Conservation (phyloP, 2,329 filamentous ascomycete genomes). For the Juglanconis oblonga region DNA sequence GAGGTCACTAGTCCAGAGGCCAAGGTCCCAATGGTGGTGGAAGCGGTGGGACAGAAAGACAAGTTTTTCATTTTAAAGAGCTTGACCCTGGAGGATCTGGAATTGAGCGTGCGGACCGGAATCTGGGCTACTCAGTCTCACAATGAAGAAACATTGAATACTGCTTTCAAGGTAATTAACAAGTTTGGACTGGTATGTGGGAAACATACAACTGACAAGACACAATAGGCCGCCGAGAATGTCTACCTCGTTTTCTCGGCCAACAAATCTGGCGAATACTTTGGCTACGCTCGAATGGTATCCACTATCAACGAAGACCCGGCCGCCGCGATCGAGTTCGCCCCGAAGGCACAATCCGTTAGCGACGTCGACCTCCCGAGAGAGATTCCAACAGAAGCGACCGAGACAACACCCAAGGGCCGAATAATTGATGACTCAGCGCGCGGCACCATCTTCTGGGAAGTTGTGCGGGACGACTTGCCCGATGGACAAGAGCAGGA, state of each 20-base stretch:
- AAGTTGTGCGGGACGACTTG: slow-evolving; percentile 59
- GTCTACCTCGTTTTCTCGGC: slow-evolving; percentile 94
- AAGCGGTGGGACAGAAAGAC: slow-evolving; percentile 48
- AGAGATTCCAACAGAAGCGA: slow-evolving; percentile 76
- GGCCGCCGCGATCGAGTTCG: slow-evolving; percentile 65
- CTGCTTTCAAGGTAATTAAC: slow-evolving; percentile 69
- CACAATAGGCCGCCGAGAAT: slow-evolving; percentile 65
- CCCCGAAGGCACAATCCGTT: slow-evolving; percentile 58
- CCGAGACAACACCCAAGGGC: slow-evolving; percentile 73
- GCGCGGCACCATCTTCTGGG: slow-evolving; percentile 97
- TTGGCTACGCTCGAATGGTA: slow-evolving; percentile 88
- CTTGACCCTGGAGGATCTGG: slow-evolving; percentile 84
- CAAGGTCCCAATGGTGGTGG: slow-evolving; percentile 9
- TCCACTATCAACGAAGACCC: slow-evolving; percentile 80
- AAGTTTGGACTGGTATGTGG: neutral
- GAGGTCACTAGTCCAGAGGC: slow-evolving; percentile 4
- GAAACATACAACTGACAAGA: neutral
- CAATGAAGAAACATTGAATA: slow-evolving; percentile 81
- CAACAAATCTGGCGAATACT: slow-evolving; percentile 97
- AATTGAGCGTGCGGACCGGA: slow-evolving; percentile 80
- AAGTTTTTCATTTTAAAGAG: slow-evolving; percentile 94
- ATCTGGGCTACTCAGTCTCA: slow-evolving; percentile 95
- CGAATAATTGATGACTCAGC: slow-evolving; percentile 90
- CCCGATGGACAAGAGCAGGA: slow-evolving; percentile 39
- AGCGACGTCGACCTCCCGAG: slow-evolving; percentile 68